Base-by-base conservation (phyloP, 768 basidiomycete genomes). In the Lactarius trivialis region DNA sequence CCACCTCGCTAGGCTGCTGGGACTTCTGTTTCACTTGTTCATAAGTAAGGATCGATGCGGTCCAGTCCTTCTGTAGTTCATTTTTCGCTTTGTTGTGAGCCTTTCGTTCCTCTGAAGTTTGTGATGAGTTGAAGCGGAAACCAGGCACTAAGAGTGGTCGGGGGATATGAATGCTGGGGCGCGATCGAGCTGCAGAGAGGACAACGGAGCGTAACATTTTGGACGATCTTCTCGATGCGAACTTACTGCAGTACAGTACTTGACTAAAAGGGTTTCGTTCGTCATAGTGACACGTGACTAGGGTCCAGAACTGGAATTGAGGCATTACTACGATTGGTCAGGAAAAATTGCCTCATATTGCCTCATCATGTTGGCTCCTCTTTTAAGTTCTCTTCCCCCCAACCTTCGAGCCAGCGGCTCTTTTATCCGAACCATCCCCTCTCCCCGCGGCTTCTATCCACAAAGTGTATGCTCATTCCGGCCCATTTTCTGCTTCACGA, bases 1-100 rank as follows among this genome's bases (percentile, higher is more conserved):
- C 41, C 68, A 90, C 90, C 2, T 79, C 73, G 58, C 84, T 82
- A 4, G 96, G 96, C 68, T 83, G 86, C 67, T 85, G 73, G 0
- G 92, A 93, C 66, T 81, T 83, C 2, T 86, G 85, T 69, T 96
- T 88, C 34, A 98, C 75, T 65, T 92, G 83, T 36, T 88, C 88
- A 71, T 96, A 98, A 0, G 80, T 78, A 56, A 97, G 74, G 26
- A 84, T 76, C 45, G 82, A 84, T 17, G 85, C 81, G 67, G 82
- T 84, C 93, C 93, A 96, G 67, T 92, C 89, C 65, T 81, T 77
- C 69, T 84, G 85, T 24, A 78, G 60, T 28, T 73, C 71, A 56
- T 78, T 71, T 33, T 73, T 72, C 62, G 76, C 69, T 65, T 77
- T 75, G 60, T 81, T 75, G 17, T 71, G 65, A 26, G 67, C 70